Evolutionary conservation across 257 asterid genomes (phyloP).

Genomic region (Nicotiana otophora): DNA sequence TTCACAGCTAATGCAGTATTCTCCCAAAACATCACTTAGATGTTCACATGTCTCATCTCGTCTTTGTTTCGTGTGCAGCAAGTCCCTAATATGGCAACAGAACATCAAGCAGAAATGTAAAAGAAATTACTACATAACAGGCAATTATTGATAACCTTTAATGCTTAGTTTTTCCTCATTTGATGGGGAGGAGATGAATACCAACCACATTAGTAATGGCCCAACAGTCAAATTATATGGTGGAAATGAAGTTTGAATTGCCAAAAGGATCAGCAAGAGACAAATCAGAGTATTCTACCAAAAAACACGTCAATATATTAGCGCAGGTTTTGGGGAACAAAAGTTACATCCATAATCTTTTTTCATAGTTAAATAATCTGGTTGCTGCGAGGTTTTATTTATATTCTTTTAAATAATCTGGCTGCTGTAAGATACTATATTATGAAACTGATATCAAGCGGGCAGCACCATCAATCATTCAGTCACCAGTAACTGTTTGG

Average conservation of each 20-base stretch:
- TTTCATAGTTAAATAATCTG: neutral
- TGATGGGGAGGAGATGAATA: neutral
- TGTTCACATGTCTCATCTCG: constrained; percentile 34
- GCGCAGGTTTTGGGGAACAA: neutral
- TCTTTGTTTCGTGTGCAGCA: constrained; percentile 35
- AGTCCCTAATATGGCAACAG: constrained; percentile 29
- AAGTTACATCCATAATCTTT: neutral
- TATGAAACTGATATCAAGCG: neutral
- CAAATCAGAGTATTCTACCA: neutral
- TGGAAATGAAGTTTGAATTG: neutral
- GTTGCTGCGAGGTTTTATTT: neutral
- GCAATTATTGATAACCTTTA: neutral
- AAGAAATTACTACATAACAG: neutral
- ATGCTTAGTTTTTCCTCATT: neutral
- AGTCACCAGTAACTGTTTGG: neutral
- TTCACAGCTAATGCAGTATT: constrained; percentile 42
- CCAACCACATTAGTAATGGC: neutral
- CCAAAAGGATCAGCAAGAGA: neutral
- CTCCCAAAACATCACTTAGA: constrained; percentile 32
- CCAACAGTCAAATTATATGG: neutral
- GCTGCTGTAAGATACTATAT: neutral
- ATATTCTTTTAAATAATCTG: neutral
- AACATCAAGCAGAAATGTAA: constrained; percentile 2
- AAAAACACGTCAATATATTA: neutral
- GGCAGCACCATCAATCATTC: neutral